Conservation (phyloP, 106 monocot genomes). For the Allium fistulosum region DNA sequence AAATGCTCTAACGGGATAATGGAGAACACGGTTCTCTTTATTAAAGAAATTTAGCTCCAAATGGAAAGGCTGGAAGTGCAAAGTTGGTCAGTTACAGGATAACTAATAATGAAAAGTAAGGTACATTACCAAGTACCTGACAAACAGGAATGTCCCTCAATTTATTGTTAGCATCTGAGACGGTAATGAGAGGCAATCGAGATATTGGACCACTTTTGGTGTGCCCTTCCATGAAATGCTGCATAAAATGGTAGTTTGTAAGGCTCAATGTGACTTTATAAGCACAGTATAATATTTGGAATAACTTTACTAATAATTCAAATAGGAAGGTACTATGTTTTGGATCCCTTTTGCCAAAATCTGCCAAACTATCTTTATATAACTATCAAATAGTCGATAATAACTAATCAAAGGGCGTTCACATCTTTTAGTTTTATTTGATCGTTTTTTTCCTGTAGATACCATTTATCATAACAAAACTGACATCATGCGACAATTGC, state of each 20-base stretch:
- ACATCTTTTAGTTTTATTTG: too few relatives aligned
- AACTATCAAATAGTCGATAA: too few relatives aligned
- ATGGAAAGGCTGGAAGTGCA: slow-evolving; percentile 69
- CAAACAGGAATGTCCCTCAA: slow-evolving; percentile 91
- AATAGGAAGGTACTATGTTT: too few relatives aligned
- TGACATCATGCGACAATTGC: too few relatives aligned
- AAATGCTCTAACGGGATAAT: slow-evolving; percentile 83
- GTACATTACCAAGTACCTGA: slow-evolving; percentile 33
- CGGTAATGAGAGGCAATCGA: slow-evolving; percentile 80
- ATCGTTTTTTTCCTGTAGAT: too few relatives aligned
- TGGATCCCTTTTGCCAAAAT: too few relatives aligned
- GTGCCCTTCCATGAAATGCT: slow-evolving; percentile 99
- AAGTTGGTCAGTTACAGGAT: slow-evolving; percentile 8
- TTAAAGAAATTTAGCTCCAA: slow-evolving; percentile 97
- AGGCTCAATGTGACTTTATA: too few relatives aligned
- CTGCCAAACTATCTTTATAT: too few relatives aligned
- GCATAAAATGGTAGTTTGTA: slow-evolving; percentile 2
- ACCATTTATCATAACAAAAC: too few relatives aligned
- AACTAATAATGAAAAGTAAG: neutral
- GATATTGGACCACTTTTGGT: slow-evolving; percentile 87
- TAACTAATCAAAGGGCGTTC: too few relatives aligned
- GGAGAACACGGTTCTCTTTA: slow-evolving; percentile 83
- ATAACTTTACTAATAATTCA: too few relatives aligned
- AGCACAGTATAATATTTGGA: too few relatives aligned
- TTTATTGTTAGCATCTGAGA: slow-evolving; percentile 55